These are phyloP conservation scores for Cercospora sesami DNA, from an alignment of 2,329 filamentous ascomycete genomes.

Conservation along the genomic window DNA sequence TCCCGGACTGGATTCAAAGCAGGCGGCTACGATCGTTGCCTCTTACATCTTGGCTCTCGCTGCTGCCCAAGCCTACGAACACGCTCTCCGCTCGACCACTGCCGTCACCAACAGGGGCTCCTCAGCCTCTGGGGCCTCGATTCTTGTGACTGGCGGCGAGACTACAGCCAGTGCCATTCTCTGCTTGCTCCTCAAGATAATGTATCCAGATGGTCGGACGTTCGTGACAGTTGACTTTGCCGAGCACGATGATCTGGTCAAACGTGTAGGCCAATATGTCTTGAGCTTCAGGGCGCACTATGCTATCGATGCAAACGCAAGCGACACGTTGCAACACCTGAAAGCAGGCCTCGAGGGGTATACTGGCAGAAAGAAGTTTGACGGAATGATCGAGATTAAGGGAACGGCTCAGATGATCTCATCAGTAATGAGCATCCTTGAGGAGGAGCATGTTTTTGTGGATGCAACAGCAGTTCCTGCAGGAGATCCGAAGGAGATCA, in stretches of 20 bases:
- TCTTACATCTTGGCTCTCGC: neutral
- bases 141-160: neutral
- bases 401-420: neutral
- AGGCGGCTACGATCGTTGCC: neutral
- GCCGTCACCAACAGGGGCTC: neutral
- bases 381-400: neutral
- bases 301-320: neutral
- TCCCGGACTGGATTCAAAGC: neutral
- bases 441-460: neutral
- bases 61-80: neutral
- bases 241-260: neutral
- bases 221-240: neutral
- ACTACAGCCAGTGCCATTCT: neutral
- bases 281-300: neutral
- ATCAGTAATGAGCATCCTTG: neutral
- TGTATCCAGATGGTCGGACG: neutral
- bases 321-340: neutral
- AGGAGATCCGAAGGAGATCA: neutral
- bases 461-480: neutral
- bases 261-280: neutral
- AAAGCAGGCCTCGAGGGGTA: neutral
- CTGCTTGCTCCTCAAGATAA: neutral
- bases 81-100: neutral
- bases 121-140: neutral
- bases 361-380: neutral